Evolutionary conservation across 1,284 basidiomycete species (phyloP), one percentile per base, ranked within the genome.

Genomic region (Gastroboletus turbinatus): DNA sequence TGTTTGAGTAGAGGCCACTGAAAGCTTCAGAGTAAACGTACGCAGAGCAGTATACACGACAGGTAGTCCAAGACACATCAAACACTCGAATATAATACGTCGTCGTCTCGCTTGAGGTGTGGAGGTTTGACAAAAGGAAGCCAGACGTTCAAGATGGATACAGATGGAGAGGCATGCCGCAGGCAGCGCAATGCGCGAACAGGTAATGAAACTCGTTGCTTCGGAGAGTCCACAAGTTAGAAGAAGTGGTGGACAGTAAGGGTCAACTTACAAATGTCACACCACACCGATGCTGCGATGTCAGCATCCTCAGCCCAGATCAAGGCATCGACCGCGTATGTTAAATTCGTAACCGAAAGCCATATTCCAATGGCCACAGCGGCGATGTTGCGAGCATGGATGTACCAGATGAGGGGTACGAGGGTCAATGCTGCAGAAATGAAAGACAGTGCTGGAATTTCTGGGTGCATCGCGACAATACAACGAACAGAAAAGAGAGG

Each of bases 41-140:
- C 87, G 85, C 33, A 86, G 65, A 23, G 73, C 69, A 76, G 84
- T 82, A 63, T 82, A 82, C 32, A 84, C 33, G 40, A 83, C 46
- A 21, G 88, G 85, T 27, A 84, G 50, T 4, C 78, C 69, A 63
- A 84, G 74, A 60, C 82, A 86, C 58, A 85, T 70, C 19, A 73
- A 50, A 52, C 78, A 60, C 52, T 89, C 85, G 49, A 83, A 68
- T 30, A 80, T 58, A 25, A 70, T 69, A 45, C 72, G 71, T 39
- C 67, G 66, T 29, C 57, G 67, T 52, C 71, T 73, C 42, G 56
- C 59, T 32, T 62, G 74, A 64, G 58, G 42, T 16, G 59, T 63
- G 17, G 59, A 57, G 1, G 50, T 54, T 33, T 61, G 62, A 49
- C 51, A 52, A 47, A 69, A 68, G 21, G 65, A 61, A 43, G 68